Percentiles rank a stretch among this genome's conserved stretches.
Conservation (phyloP, 2,329 filamentous ascomycete genomes). For the Penicillium hesseltinei region DNA sequence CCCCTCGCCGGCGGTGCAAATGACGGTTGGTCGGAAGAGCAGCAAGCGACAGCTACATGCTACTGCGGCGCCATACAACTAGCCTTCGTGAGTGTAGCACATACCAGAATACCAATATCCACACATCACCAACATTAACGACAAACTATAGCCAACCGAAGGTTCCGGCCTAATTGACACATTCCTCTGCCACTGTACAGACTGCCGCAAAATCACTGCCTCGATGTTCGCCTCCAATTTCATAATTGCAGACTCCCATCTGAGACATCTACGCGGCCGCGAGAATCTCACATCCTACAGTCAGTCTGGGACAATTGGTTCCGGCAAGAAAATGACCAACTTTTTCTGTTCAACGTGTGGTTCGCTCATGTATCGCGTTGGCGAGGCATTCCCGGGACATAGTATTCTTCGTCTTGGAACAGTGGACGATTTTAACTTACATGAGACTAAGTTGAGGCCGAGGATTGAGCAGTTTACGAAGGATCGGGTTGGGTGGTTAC, state of each 20-base stretch:
- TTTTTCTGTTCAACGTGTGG: slow-evolving; percentile 62
- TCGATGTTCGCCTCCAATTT: slow-evolving; percentile 64
- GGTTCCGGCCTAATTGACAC: slow-evolving; percentile 40
- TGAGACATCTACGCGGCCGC: slow-evolving; percentile 53
- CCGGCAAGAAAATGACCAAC: slow-evolving; percentile 57
- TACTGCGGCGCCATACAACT: slow-evolving; percentile 17
- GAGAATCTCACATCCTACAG: slow-evolving; percentile 50
- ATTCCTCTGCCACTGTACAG: slow-evolving; percentile 61
- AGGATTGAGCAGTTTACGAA: slow-evolving; percentile 53
- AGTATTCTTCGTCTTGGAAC: slow-evolving; percentile 58
- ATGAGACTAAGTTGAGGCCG: slow-evolving; percentile 58
- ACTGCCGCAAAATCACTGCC: slow-evolving; percentile 63
- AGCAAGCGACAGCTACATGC: slow-evolving; percentile 17
- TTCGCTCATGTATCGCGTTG: slow-evolving; percentile 58
- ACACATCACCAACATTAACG: neutral
- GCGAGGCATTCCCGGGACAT: slow-evolving; percentile 44
- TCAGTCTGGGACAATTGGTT: slow-evolving; percentile 50
- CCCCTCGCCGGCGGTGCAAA: slow-evolving; percentile 12
- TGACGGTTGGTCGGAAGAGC: slow-evolving; percentile 12
- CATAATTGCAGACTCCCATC: slow-evolving; percentile 45
- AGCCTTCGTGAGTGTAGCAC: slow-evolving; percentile 7
- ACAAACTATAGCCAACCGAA: slow-evolving; percentile 10
- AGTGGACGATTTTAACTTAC: slow-evolving; percentile 60
- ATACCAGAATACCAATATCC: neutral
- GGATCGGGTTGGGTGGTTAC: slow-evolving; percentile 53